A percentile compares a stretch with the other conserved stretches of the same genome.
These are phyloP conservation scores for Chenopodium formosanum DNA, from an alignment of 148 eudicot genomes.

Conservation along the genomic window DNA sequence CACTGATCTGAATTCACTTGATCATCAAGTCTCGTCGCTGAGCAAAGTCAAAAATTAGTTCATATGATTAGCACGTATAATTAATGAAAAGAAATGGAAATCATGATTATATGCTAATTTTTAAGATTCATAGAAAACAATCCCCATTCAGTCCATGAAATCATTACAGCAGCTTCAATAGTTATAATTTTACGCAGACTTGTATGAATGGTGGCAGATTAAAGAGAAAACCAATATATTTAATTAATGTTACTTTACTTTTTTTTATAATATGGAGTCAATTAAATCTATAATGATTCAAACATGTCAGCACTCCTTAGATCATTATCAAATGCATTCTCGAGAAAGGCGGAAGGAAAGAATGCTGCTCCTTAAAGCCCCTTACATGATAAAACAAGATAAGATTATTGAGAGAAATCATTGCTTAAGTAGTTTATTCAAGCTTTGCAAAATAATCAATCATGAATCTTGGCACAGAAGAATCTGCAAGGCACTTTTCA, in stretches of 20 bases:
- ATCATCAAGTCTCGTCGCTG: not conserved
- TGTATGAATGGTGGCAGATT: conserved; percentile 7
- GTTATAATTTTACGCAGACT: conserved; percentile 14
- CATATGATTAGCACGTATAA: conserved; percentile 12
- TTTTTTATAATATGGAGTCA: not conserved
- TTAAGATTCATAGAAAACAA: conserved; percentile 23
- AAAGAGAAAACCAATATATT: conserved; percentile 10
- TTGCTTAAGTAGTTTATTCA: conserved; percentile 22
- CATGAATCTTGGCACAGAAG: conserved; percentile 21
- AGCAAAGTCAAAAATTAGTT: conserved; percentile 7
- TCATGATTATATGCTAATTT: conserved; percentile 14
- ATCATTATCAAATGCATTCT: conserved; percentile 12
- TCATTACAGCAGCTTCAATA: conserved; percentile 27
- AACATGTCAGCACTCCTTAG: conserved; percentile 3
- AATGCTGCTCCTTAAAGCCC: conserved; percentile 5
- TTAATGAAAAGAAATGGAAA: conserved; percentile 12
- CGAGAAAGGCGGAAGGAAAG: conserved; percentile 15
- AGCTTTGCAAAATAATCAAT: conserved; percentile 30
- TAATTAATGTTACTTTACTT: conserved; percentile 2
- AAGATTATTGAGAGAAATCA: conserved; percentile 25
- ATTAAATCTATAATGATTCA: conserved; percentile 3
- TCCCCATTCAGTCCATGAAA: conserved; percentile 21
- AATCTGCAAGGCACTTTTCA: conserved; percentile 21
- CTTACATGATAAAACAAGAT: conserved; percentile 14
- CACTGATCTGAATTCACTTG: not conserved